A percentile compares a stretch with the other conserved stretches of the same genome.
phyloP scores from a whole-genome alignment of 306 rosid species.

The Vigna trinervia region DNA sequence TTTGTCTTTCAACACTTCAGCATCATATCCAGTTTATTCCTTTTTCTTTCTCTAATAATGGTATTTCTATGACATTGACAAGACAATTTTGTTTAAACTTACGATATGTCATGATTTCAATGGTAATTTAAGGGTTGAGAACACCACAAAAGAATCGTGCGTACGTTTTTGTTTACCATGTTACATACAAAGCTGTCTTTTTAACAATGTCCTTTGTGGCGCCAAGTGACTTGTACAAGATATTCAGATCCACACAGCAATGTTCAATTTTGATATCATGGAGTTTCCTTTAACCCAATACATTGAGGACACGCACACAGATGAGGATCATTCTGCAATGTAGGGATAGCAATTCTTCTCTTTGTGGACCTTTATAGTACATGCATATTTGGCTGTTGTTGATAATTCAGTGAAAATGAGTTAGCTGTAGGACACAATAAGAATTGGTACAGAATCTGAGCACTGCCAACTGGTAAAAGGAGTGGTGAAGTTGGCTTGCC shows the following conservation, averaged over 20 bases:
- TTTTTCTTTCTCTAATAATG: too few species aligned
- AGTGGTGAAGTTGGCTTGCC: slow-evolving; percentile 34
- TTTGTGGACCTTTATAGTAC: slow-evolving; percentile 36
- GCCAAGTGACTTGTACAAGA: slow-evolving; percentile 18
- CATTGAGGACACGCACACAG: neutral
- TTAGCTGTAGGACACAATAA: slow-evolving; percentile 3
- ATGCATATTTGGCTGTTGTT: slow-evolving; percentile 22
- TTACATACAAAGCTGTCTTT: slow-evolving; percentile 8
- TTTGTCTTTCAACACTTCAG: neutral
- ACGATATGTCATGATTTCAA: neutral
- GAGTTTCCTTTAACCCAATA: neutral
- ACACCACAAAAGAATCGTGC: neutral
- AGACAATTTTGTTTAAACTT: neutral
- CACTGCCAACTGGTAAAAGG: slow-evolving; percentile 43
- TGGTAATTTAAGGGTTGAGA: neutral
- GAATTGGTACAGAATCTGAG: slow-evolving; percentile 20
- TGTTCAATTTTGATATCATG: slow-evolving; percentile 31
- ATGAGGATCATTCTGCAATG: neutral
- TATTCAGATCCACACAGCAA: neutral
- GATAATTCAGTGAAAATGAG: slow-evolving; percentile 41
- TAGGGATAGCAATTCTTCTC: slow-evolving; percentile 30
- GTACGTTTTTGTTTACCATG: neutral
- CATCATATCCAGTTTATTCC: neutral
- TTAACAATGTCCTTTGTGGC: slow-evolving; percentile 6
- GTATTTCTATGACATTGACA: too few species aligned